Conservation (phyloP, 2,329 filamentous ascomycete genomes). For the Aspergillus fischeri region DNA sequence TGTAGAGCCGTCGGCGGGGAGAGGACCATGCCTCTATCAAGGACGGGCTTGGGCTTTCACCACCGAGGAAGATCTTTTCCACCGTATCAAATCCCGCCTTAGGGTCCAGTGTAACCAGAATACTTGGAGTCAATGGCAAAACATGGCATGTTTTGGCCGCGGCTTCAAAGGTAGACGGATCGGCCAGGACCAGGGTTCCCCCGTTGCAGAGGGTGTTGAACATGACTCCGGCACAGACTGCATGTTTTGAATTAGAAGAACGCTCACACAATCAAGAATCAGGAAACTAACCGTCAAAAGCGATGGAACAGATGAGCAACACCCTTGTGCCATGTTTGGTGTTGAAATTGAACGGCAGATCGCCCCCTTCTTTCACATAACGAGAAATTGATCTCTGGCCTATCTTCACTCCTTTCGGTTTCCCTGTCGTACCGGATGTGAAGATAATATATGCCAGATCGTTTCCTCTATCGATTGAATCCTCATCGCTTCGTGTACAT, state of each 20-base stretch:
- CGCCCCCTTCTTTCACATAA: conserved; percentile 1
- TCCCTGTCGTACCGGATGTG: conserved; percentile 5
- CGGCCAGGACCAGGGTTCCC: conserved; percentile 12
- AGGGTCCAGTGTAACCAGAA: conserved; percentile 6
- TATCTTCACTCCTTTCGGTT: conserved; percentile 2
- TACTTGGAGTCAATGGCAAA: conserved; percentile 6
- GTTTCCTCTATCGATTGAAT: not conserved
- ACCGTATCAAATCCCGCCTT: not conserved
- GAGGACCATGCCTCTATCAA: conserved; percentile 7
- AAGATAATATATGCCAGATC: not conserved
- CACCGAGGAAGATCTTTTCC: conserved; percentile 9
- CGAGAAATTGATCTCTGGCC: conserved; percentile 6
- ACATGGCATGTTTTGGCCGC: conserved; percentile 2
- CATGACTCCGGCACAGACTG: conserved; percentile 9
- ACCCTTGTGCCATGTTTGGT: conserved; percentile 5
- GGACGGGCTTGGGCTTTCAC: conserved; percentile 7
- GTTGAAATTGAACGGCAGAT: conserved; percentile 3
- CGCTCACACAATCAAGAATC: not conserved
- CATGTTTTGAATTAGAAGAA: not conserved
- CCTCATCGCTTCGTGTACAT: not conserved
- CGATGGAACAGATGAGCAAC: conserved; percentile 20
- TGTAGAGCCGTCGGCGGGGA: conserved; percentile 6
- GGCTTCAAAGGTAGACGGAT: conserved; percentile 1
- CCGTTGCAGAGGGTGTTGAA: conserved; percentile 18
- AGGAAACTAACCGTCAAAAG: conserved; percentile 22